Conservation (phyloP, 2,329 filamentous ascomycete species). For the Phaeosphaeria sp. region DNA sequence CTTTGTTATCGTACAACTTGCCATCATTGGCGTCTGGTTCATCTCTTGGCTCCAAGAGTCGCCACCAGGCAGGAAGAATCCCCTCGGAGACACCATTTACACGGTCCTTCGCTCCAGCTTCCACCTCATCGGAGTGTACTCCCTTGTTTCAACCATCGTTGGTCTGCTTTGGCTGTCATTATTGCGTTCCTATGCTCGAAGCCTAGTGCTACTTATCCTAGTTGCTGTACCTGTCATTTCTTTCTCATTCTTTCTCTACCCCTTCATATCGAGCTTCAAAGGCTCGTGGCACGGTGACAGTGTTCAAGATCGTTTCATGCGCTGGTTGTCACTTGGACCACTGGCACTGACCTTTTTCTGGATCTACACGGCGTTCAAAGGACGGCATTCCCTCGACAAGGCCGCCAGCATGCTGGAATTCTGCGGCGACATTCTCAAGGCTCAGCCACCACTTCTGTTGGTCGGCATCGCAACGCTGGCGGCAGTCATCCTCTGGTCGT, state of each 20-base stretch:
- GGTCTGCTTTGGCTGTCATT: conserved; percentile 90
- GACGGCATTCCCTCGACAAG: conserved; percentile 79
- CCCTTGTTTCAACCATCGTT: conserved; percentile 85
- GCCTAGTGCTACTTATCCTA: conserved; percentile 81
- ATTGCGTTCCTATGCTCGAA: conserved; percentile 83
- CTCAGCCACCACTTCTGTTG: conserved; percentile 81
- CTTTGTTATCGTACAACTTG: conserved; percentile 83
- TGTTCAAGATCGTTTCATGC: conserved; percentile 88
- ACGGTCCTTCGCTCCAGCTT: conserved; percentile 86
- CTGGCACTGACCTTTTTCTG: conserved; percentile 76
- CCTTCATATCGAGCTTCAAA: conserved; percentile 87
- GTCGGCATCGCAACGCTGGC: conserved; percentile 82
- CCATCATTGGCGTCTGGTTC: conserved; percentile 85
- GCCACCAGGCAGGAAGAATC: conserved; percentile 69
- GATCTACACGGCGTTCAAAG: conserved; percentile 82
- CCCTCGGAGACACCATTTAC: conserved; percentile 93
- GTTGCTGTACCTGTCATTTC: conserved; percentile 86
- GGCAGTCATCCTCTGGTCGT: conserved; percentile 85
- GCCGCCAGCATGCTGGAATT: conserved; percentile 93
- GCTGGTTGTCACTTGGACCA: conserved; percentile 82
- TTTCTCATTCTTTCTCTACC: conserved; percentile 88
- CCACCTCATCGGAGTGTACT: conserved; percentile 88
- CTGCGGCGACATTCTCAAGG: conserved; percentile 82
- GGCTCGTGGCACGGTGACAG: conserved; percentile 75
- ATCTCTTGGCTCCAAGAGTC: conserved; percentile 90